A percentile compares a stretch with the other conserved stretches of the same genome.
phyloP scores from a whole-genome alignment of 2,329 filamentous ascomycete species.

The Aspergillus tanneri region DNA sequence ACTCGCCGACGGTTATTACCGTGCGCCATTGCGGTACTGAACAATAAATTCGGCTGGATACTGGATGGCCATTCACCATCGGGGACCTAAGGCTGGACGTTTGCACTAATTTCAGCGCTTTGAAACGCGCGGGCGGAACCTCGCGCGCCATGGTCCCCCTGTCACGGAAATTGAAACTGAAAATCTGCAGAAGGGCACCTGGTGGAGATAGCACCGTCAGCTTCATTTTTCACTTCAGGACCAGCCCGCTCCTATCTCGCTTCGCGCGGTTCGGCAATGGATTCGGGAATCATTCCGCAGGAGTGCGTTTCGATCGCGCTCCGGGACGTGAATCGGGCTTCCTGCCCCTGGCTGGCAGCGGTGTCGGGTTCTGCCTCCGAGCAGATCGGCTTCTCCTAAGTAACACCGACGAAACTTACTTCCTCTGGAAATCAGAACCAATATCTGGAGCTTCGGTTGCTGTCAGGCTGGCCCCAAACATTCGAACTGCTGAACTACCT shows the following conservation, averaged over 20 bases:
- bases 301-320: conserved; percentile 41
- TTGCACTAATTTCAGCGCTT: conserved; percentile 50
- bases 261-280: conserved; percentile 47
- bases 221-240: conserved; percentile 39
- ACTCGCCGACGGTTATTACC: conserved; percentile 50
- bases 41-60: conserved; percentile 55
- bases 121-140: conserved; percentile 44
- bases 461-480: conserved; percentile 42
- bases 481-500: conserved; percentile 42
- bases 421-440: conserved; percentile 37
- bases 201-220: conserved; percentile 36
- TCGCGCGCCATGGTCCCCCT: conserved; percentile 52
- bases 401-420: conserved; percentile 46
- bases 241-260: conserved; percentile 43
- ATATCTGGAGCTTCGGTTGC: conserved; percentile 42
- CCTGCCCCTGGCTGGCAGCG: conserved; percentile 29
- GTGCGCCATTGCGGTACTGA: conserved; percentile 54
- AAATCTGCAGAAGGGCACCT: conserved; percentile 51
- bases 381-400: conserved; percentile 49
- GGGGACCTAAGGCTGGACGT: conserved; percentile 53
- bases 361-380: conserved; percentile 44
- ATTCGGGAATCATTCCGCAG: conserved; percentile 46
- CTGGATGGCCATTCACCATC: conserved; percentile 51
- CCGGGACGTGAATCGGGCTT: conserved; percentile 13
- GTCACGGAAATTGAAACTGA: conserved; percentile 47